Evolutionary conservation across 1,284 basidiomycete genomes (phyloP).

Genomic region (Meira miltonrushii): DNA sequence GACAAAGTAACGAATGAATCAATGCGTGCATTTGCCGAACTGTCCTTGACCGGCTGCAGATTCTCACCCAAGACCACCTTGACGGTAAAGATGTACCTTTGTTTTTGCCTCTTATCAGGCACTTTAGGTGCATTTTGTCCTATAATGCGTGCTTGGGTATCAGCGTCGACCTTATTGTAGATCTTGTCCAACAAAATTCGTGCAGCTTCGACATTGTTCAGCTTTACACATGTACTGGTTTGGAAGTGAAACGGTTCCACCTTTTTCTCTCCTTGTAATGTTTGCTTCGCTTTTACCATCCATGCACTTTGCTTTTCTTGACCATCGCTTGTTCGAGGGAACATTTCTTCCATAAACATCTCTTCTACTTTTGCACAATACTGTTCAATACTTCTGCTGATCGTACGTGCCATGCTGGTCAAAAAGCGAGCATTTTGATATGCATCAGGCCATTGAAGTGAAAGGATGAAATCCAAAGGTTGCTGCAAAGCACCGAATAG

Average conservation of each 20-base stretch:
- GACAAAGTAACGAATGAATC: conserved; percentile 93
- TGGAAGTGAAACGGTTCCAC: conserved; percentile 90
- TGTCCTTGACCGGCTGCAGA: conserved; percentile 34
- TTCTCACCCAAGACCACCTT: conserved; percentile 68
- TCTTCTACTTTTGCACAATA: conserved; percentile 84
- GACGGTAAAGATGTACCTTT: conserved; percentile 77
- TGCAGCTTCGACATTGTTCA: conserved; percentile 94
- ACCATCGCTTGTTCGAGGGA: conserved; percentile 63
- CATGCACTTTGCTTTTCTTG: conserved; percentile 69
- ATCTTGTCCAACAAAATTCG: conserved; percentile 84
- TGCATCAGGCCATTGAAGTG: conserved; percentile 84
- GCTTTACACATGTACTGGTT: conserved; percentile 82
- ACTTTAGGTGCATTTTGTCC: conserved; percentile 55
- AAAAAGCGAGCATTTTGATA: conserved; percentile 85
- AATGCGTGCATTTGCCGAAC: conserved; percentile 28
- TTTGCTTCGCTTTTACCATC: conserved; percentile 84
- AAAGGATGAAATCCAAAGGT: conserved; percentile 79
- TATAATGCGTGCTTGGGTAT: conserved; percentile 69
- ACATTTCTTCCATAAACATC: conserved; percentile 90
- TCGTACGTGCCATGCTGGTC: conserved; percentile 69
- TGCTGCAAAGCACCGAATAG: conserved; percentile 89
- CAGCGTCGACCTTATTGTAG: conserved; percentile 85
- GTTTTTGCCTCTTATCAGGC: conserved; percentile 41
- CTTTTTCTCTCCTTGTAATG: conserved; percentile 77
- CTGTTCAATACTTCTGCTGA: conserved; percentile 84